phyloP scores from a whole-genome alignment of 345 rosid species.

The Eucalyptus regnans region DNA sequence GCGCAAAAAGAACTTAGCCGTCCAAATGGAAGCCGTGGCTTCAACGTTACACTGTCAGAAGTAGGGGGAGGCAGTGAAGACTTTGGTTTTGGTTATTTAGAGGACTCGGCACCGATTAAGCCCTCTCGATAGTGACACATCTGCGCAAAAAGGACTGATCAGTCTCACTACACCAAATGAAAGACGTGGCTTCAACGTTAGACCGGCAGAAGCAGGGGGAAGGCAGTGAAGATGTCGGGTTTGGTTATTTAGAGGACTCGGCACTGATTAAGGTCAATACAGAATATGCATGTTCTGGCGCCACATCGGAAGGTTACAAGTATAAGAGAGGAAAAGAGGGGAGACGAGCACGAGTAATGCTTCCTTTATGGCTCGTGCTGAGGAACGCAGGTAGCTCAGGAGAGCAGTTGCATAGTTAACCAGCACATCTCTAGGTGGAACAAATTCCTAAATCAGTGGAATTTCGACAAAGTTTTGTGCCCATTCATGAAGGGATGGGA shows the following conservation, averaged over 20 bases:
- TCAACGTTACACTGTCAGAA: background rate
- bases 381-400: slow-evolving; percentile 2
- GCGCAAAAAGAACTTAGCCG: background rate
- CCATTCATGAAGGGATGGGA: slow-evolving; percentile 17
- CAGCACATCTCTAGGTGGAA: slow-evolving; percentile 6
- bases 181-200: background rate
- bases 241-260: too few species aligned
- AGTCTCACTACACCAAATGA: background rate
- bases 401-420: background rate
- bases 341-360: too few species aligned
- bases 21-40: background rate
- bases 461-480: background rate
- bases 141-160: background rate
- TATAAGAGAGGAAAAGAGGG: too few species aligned
- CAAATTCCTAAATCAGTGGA: slow-evolving; percentile 6
- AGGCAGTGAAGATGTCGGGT: background rate
- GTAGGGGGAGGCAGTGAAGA: too few species aligned
- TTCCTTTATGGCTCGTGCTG: background rate
- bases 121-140: background rate
- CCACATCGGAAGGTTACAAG: too few species aligned
- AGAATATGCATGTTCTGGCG: too few species aligned
- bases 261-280: too few species aligned
- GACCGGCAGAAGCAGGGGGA: background rate
- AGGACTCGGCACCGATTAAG: too few species aligned
- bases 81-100: too few species aligned